Evolutionary conservation across 257 asterid genomes (phyloP).

Genomic region (Verbascum thapsus): DNA sequence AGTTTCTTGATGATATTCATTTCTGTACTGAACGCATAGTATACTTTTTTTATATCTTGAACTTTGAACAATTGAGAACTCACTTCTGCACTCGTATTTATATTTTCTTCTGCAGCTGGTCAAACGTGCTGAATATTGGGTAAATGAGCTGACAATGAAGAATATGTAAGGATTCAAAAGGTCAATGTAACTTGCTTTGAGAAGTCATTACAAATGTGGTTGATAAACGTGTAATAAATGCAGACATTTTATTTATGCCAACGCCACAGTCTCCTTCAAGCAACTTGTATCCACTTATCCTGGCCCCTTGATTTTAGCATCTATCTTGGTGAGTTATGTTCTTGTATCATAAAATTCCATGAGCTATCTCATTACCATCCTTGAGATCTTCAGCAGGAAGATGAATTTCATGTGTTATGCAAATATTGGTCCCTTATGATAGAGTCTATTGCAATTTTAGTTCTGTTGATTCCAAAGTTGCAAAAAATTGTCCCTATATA

Average conservation of each 20-base stretch:
- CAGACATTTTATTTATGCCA: slow-evolving; percentile 85
- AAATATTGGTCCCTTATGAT: too few relatives aligned
- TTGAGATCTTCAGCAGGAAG: background rate
- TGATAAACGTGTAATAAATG: slow-evolving; percentile 33
- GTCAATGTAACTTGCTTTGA: slow-evolving; percentile 29
- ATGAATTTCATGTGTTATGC: slow-evolving; percentile 2
- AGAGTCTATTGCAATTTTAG: too few relatives aligned
- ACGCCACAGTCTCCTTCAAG: slow-evolving; percentile 80
- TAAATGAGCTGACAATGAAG: slow-evolving; percentile 58
- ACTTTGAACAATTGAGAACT: slow-evolving; percentile 26
- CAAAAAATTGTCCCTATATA: too few relatives aligned
- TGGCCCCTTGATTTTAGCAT: slow-evolving; percentile 78
- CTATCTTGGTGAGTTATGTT: slow-evolving; percentile 73
- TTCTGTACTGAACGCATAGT: slow-evolving; percentile 19
- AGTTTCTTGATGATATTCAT: slow-evolving; percentile 24
- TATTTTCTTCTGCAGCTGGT: slow-evolving; percentile 66
- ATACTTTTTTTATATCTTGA: slow-evolving; percentile 13
- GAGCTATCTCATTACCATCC: slow-evolving; percentile 5
- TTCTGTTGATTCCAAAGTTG: too few relatives aligned
- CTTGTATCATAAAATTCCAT: slow-evolving; percentile 21
- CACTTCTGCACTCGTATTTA: slow-evolving; percentile 7
- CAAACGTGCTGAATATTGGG: slow-evolving; percentile 84
- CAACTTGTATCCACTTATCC: slow-evolving; percentile 78
- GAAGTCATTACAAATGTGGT: slow-evolving; percentile 28
- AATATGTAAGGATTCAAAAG: slow-evolving; percentile 64